Base-by-base conservation (phyloP, 495 filamentous ascomycete species). In the Penicilliopsis zonata region DNA sequence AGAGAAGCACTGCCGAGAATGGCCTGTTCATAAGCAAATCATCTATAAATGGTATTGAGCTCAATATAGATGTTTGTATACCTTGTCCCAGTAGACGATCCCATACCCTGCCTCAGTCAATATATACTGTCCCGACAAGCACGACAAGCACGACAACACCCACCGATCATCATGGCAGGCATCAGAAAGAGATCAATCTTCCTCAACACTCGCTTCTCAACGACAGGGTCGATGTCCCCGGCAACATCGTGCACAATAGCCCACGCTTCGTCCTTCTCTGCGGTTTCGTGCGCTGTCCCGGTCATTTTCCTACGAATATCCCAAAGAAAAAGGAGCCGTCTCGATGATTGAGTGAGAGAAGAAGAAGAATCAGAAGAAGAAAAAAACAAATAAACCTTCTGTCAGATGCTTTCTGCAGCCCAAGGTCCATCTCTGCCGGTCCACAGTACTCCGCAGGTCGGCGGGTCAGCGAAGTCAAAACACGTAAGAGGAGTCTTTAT, bases 31-130 rank as follows among this genome's bases (percentile, higher is more conserved):
- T n/a, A n/a, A n/a, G n/a, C n/a, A n/a, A n/a, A n/a, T n/a, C n/a
- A n/a, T n/a, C n/a, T n/a, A n/a, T 3, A 23, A 0, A 34, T n/a
- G 10, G 24, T 5, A 9, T 42, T 34, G 16, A 39, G 33, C 7
- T 25, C 8, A 6, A 26, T 37, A 19, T n/a, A 24, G 6, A n/a
- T n/a, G n/a, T n/a, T 27, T 2, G 7, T 33, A 22, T 13, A 68
- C 72, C 50, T 84, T 86, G 50, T 86, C 80, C 45, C 81, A 84
- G 49, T 83, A 86, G 5, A 83, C 78, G 29, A 86, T 60, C 8
- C 79, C 79, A 57, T 83, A 75, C 2, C 69, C 59, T 64, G 36
- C 5, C 7, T 4, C 3, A 18, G 13, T 28, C 5, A 19, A 15
- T 17, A 13, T 24, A 13, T 21, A 18, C 17, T 24, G 17, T 7